Conservation (phyloP, 768 basidiomycete genomes). For the Xerocomus brunneocitrinus region DNA sequence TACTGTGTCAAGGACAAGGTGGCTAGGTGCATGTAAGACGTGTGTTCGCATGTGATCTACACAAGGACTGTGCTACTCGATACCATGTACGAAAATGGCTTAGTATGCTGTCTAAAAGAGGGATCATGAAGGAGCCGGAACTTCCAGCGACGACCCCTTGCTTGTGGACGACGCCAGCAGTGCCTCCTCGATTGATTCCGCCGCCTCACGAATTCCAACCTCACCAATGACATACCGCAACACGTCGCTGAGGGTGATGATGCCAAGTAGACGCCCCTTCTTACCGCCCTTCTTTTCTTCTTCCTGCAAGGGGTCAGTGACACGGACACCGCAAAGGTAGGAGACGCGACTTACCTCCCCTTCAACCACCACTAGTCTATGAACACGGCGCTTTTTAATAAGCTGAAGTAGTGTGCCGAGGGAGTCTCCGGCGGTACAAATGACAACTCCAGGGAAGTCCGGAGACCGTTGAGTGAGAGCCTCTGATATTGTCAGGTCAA, state of each 20-base stretch:
- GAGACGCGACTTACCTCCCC: conserved; percentile 56
- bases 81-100: conserved; percentile 3
- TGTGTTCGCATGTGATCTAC: conserved; percentile 17
- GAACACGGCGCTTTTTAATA: conserved; percentile 90
- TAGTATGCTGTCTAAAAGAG: background rate
- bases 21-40: background rate
- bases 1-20: conserved; percentile 22
- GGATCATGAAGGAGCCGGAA: conserved; percentile 10
- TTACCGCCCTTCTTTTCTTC: conserved; percentile 77
- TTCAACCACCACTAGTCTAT: conserved; percentile 93
- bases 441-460: conserved; percentile 96
- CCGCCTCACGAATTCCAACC: conserved; percentile 45
- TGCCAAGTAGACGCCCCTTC: conserved; percentile 78
- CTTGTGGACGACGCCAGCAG: conserved; percentile 2
- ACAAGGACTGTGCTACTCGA: conserved; percentile 1
- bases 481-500: conserved; percentile 90
- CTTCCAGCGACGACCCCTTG: conserved; percentile 17
- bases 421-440: conserved; percentile 90
- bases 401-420: conserved; percentile 85
- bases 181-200: conserved; percentile 34
- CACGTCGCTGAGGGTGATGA: conserved; percentile 88
- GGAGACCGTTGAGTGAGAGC: conserved; percentile 88
- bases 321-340: background rate
- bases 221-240: conserved; percentile 77
- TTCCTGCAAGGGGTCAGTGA: conserved; percentile 44